Evolutionary conservation across 2,329 filamentous ascomycete species (phyloP).

Genomic region (Periconia macrospinosa): DNA sequence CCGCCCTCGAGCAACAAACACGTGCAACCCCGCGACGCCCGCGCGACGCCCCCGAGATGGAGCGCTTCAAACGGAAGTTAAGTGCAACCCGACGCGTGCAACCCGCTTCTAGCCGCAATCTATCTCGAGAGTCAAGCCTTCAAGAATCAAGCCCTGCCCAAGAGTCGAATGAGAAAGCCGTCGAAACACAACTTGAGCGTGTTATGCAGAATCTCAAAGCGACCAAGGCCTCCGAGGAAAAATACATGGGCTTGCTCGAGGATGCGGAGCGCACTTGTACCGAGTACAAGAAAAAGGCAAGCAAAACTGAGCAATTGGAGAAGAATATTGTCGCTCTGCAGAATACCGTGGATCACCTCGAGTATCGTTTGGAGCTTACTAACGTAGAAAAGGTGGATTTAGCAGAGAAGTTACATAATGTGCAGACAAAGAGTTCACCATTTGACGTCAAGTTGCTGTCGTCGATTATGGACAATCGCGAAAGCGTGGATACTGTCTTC

Average conservation of each 20-base stretch:
- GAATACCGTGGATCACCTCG: conserved; percentile 42
- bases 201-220: conserved; percentile 45
- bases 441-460: conserved; percentile 23
- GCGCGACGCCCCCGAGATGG: conserved; percentile 35
- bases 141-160: conserved; percentile 27
- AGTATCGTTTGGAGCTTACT: conserved; percentile 42
- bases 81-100: conserved; percentile 36
- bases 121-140: conserved; percentile 32
- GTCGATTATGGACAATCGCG: conserved; percentile 4
- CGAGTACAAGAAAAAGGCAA: conserved; percentile 30
- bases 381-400: conserved; percentile 48
- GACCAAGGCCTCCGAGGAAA: conserved; percentile 39
- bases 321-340: conserved; percentile 34
- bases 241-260: conserved; percentile 30
- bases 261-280: conserved; percentile 36
- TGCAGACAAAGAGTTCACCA: conserved; percentile 27
- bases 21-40: conserved; percentile 21
- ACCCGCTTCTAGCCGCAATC: conserved; percentile 33
- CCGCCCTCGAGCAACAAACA: conserved; percentile 28
- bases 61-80: conserved; percentile 43
- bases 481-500: conserved; percentile 32
- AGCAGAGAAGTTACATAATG: conserved; percentile 38
- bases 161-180: conserved; percentile 38
- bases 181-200: conserved; percentile 41
- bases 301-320: conserved; percentile 26